Evolutionary conservation across 1,139 yeast genomes (phyloP), one percentile per base, ranked within the genome.

Genomic region (Hemisphaericaspora xylofermentans): DNA sequence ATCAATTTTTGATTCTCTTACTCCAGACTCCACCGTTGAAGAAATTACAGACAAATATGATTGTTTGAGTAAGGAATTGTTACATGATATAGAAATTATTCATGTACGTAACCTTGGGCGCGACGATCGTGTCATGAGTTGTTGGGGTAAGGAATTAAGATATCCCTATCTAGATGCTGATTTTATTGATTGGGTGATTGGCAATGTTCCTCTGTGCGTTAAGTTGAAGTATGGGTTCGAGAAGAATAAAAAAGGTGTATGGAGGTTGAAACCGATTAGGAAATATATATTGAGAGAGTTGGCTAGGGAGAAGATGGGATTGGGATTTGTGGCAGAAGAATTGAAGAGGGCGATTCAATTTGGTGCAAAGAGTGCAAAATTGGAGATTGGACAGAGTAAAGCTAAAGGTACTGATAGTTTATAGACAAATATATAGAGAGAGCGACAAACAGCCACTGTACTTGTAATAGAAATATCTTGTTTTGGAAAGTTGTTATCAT

Each of bases 291-390:
- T 93, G 32, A 62, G 99, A 39, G 63, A 68, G 38, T 56, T 88
- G 15, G 97, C 97, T 0, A 51, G 47, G 2, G n/a, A n/a, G n/a
- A 26, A 36, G 1, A 55, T 82, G 41, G 79, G 78, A 0, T 60
- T 91, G 32, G 59, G 51, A 0, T 76, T 74, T 61, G 94, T 88
- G 0, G 67, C 81, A 17, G 64, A 68, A 26, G 98, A 93, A 56
- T 79, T 84, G n/a, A 93, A 93, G 57, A 69, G 98, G 38, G 99
- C 99, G 0, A 89, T 93, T 46, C 98, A 93, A 57, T 93, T 93
- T 63, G 99, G 99, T 0, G 87, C 98, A 0, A 82, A 86, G 50
- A 85, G 96, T 56, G 98, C 99, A 1, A 93, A 93, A 59, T 79
- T 93, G 82, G 93, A 86, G 48, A 64, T 77, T 8, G 93, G 91